These are phyloP conservation scores for Nigrospora sphaerica DNA, from an alignment of 2,329 filamentous ascomycete genomes.

Conservation along the genomic window DNA sequence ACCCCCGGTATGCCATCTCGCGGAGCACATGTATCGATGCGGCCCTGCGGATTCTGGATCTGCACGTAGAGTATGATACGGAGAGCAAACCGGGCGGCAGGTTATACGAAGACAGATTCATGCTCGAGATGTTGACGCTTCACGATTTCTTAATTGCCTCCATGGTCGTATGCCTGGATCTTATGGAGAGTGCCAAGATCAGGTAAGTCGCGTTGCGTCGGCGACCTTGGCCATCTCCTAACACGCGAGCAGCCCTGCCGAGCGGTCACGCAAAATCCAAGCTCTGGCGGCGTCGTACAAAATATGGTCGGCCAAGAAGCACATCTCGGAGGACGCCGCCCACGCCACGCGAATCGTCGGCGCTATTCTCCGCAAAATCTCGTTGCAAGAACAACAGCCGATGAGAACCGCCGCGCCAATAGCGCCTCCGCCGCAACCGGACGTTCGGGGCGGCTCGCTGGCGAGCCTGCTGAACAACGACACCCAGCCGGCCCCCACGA, in stretches of 20 bases:
- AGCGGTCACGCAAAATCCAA: slow-evolving; percentile 25
- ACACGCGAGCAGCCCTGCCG: slow-evolving; percentile 13
- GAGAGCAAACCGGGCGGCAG: slow-evolving; percentile 41
- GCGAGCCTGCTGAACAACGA: slow-evolving; percentile 24
- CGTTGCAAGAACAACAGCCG: slow-evolving; percentile 16
- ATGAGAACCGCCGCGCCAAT: slow-evolving; percentile 10
- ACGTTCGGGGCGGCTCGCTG: slow-evolving; percentile 21
- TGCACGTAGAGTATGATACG: slow-evolving; percentile 39
- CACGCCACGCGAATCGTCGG: slow-evolving; percentile 35
- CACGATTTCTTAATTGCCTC: slow-evolving; percentile 53
- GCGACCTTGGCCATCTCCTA: slow-evolving; percentile 2
- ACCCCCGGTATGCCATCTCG: slow-evolving; percentile 29
- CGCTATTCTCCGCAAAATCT: slow-evolving; percentile 32
- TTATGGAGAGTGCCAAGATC: slow-evolving; percentile 30
- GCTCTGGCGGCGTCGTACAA: slow-evolving; percentile 31
- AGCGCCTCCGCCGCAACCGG: slow-evolving; percentile 14
- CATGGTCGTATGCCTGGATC: slow-evolving; percentile 51
- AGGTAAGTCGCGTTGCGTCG: slow-evolving; percentile 19
- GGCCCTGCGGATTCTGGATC: slow-evolving; percentile 33
- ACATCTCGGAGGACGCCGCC: slow-evolving; percentile 31
- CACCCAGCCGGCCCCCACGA: slow-evolving; percentile 11
- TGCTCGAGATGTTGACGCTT: slow-evolving; percentile 43
- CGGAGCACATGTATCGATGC: slow-evolving; percentile 33
- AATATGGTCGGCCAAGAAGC: slow-evolving; percentile 33
- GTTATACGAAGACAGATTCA: slow-evolving; percentile 43